These are phyloP conservation scores for Aspergillus fructus DNA, from an alignment of 2,329 filamentous ascomycete species.

Conservation along the genomic window DNA sequence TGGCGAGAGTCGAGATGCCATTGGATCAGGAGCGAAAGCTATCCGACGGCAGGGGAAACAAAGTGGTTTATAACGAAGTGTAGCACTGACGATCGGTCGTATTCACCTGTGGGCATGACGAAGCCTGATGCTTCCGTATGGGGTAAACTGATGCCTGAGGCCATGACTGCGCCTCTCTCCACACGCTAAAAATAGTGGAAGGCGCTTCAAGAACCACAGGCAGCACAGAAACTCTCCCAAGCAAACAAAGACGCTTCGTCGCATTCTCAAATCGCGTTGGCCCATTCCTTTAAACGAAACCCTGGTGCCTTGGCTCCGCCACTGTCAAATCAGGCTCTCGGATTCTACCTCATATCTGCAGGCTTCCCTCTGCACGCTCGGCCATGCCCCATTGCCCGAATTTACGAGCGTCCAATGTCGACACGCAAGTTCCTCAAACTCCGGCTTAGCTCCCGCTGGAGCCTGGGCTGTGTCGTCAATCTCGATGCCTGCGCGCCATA, in stretches of 20 bases:
- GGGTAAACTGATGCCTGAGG: conserved; percentile 2
- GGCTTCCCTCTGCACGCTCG: background rate
- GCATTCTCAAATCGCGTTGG: background rate
- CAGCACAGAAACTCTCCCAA: conserved; percentile 2
- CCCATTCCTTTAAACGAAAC: background rate
- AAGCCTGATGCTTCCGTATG: background rate
- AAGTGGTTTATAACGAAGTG: conserved; percentile 9
- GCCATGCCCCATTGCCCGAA: background rate
- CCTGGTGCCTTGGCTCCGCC: conserved; percentile 12
- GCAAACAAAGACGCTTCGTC: conserved; percentile 1
- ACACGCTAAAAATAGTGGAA: conserved; percentile 8
- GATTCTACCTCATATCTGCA: background rate
- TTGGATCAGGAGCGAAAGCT: conserved; percentile 9
- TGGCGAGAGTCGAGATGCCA: conserved; percentile 9
- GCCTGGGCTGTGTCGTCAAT: background rate
- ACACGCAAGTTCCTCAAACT: background rate
- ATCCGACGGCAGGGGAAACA: background rate
- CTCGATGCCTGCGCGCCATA: background rate
- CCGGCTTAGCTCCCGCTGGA: background rate
- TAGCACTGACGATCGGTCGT: background rate
- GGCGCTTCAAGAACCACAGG: background rate
- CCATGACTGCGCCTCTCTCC: conserved; percentile 1
- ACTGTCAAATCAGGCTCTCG: conserved; percentile 1
- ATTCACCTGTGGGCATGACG: background rate
- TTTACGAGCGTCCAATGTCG: background rate